phyloP scores from a whole-genome alignment of 305 asterid species.

The Solanum chacoense region DNA sequence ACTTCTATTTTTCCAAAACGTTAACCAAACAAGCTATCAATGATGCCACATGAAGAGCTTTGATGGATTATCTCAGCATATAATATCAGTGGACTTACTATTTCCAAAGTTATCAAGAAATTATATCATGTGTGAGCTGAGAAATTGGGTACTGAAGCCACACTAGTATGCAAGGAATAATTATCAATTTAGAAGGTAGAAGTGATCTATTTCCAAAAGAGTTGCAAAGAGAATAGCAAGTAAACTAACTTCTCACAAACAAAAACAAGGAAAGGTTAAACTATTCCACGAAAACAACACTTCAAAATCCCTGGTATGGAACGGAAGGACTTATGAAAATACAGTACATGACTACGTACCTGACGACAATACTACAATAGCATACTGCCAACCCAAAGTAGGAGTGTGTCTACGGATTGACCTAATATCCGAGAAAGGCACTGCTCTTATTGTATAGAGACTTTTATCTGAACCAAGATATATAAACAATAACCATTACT shows the following conservation, averaged over 20 bases:
- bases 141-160: neutral
- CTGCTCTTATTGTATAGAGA: conserved; percentile 81
- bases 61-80: neutral
- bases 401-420: conserved; percentile 89
- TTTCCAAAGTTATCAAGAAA: neutral
- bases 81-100: neutral
- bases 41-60: neutral
- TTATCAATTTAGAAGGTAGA: neutral
- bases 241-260: neutral
- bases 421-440: conserved; percentile 71
- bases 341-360: conserved; percentile 26
- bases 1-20: neutral
- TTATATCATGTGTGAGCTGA: neutral
- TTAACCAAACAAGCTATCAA: neutral
- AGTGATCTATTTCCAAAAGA: neutral
- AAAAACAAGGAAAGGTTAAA: neutral
- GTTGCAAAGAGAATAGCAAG: neutral
- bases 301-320: neutral
- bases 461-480: conserved; percentile 65
- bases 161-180: neutral
- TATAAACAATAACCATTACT: conserved; percentile 7
- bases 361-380: conserved; percentile 79
- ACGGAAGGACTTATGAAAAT: neutral
- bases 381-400: conserved; percentile 82
- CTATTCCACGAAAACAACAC: neutral